Conservation (phyloP, 352 stramenopile genomes). For the Thalassiosira oceanica region DNA sequence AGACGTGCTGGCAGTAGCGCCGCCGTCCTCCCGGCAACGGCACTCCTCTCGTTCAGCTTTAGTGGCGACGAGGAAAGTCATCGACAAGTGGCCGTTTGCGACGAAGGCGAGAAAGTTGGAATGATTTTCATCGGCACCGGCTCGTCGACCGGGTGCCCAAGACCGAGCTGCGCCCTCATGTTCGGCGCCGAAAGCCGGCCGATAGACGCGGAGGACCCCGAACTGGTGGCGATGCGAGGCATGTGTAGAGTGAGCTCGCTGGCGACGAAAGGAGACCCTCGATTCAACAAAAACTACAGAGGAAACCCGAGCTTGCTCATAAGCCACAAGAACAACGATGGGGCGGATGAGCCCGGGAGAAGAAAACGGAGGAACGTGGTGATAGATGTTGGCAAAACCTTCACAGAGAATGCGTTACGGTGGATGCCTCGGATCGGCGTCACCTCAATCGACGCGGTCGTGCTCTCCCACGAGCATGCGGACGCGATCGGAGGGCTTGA, state of each 20-base stretch:
- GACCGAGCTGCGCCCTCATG: conserved; percentile 58
- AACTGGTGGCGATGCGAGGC: conserved; percentile 22
- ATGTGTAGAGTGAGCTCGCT: conserved; percentile 54
- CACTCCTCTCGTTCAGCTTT: too few relatives aligned
- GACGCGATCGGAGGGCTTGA: conserved; percentile 71
- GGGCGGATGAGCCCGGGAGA: background rate
- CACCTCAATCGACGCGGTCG: conserved; percentile 63
- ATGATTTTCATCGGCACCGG: conserved; percentile 76
- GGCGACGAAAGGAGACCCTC: conserved; percentile 65
- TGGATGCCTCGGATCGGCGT: conserved; percentile 70
- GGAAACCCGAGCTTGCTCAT: conserved; percentile 77
- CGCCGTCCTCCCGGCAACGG: too few relatives aligned
- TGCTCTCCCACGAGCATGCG: conserved; percentile 81
- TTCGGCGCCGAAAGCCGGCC: conserved; percentile 36
- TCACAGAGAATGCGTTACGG: conserved; percentile 69
- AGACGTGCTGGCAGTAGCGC: too few relatives aligned
- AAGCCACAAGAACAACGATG: conserved; percentile 46
- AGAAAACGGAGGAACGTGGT: conserved; percentile 53
- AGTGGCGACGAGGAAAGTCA: too few relatives aligned
- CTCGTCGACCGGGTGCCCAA: conserved; percentile 74
- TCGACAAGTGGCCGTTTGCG: too few relatives aligned
- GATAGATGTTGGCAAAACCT: conserved; percentile 81
- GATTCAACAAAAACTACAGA: conserved; percentile 77
- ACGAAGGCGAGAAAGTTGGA: too few relatives aligned
- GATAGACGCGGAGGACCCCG: conserved; percentile 6